These are phyloP conservation scores for Cladorrhinum sp. DNA, from an alignment of 2,329 filamentous ascomycete genomes.

Conservation along the genomic window DNA sequence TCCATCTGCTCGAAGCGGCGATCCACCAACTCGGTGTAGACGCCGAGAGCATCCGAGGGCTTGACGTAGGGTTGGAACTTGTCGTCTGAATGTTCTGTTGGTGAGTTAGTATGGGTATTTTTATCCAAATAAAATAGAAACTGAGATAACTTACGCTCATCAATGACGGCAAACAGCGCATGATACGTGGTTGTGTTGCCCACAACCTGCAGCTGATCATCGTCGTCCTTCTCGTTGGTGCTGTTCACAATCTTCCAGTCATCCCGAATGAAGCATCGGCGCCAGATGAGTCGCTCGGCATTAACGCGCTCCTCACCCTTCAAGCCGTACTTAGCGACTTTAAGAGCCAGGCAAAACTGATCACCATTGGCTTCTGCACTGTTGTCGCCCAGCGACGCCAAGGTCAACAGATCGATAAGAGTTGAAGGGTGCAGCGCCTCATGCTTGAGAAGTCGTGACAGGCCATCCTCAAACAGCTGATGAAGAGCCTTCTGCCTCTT, in stretches of 20 bases:
- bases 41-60: slow-evolving; percentile 56
- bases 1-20: slow-evolving; percentile 59
- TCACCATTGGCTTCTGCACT: slow-evolving; percentile 53
- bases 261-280: slow-evolving; percentile 77
- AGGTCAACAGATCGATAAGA: slow-evolving; percentile 74
- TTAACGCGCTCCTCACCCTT: slow-evolving; percentile 56
- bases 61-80: slow-evolving; percentile 44
- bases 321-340: slow-evolving; percentile 54
- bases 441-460: slow-evolving; percentile 69
- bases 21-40: slow-evolving; percentile 60
- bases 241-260: slow-evolving; percentile 81
- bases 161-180: slow-evolving; percentile 63
- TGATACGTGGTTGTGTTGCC: slow-evolving; percentile 65
- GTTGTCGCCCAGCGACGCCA: slow-evolving; percentile 56
- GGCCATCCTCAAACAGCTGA: slow-evolving; percentile 66
- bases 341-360: slow-evolving; percentile 74
- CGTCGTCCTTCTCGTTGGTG: slow-evolving; percentile 70
- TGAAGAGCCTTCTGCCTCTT: slow-evolving; percentile 64
- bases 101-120: neutral
- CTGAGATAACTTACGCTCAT: slow-evolving; percentile 53
- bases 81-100: slow-evolving; percentile 36
- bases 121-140: neutral
- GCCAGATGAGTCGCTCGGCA: slow-evolving; percentile 70
- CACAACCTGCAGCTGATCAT: slow-evolving; percentile 61
- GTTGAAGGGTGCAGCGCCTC: slow-evolving; percentile 64